Conservation (phyloP, 495 filamentous ascomycete species). For the Opeltia flavorubescens region DNA sequence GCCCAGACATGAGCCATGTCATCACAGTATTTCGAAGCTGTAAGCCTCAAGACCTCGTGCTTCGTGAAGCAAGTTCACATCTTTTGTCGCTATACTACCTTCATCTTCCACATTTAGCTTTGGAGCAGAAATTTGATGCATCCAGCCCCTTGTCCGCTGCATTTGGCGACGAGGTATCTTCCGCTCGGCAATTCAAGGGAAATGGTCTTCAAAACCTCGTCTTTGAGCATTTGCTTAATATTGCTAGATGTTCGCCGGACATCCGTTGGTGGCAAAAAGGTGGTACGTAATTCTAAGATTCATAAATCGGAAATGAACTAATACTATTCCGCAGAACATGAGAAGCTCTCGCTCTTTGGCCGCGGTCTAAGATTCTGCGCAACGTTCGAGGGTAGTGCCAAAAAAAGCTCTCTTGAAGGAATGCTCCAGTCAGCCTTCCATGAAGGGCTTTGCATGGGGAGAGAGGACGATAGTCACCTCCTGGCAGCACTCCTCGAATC, state of each 20-base stretch:
- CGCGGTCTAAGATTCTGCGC: not conserved
- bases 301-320: not conserved
- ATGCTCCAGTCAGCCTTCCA: not conserved
- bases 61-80: slow-evolving; percentile 62
- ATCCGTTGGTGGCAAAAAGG: slow-evolving; percentile 72
- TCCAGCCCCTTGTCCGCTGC: slow-evolving; percentile 56
- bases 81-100: slow-evolving; percentile 70
- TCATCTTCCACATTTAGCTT: slow-evolving; percentile 61
- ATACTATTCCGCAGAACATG: not conserved
- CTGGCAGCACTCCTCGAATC: not conserved
- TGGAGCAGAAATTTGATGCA: slow-evolving; percentile 77
- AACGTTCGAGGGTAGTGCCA: not conserved
- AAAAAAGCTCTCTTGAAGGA: not conserved
- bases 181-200: slow-evolving; percentile 31
- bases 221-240: slow-evolving; percentile 59
- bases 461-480: not conserved
- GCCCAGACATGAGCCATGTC: slow-evolving; percentile 65
- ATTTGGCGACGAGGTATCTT: slow-evolving; percentile 29
- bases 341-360: not conserved
- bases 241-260: slow-evolving; percentile 61
- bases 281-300: slow-evolving; percentile 21
- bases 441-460: not conserved
- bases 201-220: slow-evolving; percentile 44
- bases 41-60: slow-evolving; percentile 50
- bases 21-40: slow-evolving; percentile 53